Base-by-base conservation (phyloP, 2,329 filamentous ascomycete species). In the Botrytis medusae region DNA sequence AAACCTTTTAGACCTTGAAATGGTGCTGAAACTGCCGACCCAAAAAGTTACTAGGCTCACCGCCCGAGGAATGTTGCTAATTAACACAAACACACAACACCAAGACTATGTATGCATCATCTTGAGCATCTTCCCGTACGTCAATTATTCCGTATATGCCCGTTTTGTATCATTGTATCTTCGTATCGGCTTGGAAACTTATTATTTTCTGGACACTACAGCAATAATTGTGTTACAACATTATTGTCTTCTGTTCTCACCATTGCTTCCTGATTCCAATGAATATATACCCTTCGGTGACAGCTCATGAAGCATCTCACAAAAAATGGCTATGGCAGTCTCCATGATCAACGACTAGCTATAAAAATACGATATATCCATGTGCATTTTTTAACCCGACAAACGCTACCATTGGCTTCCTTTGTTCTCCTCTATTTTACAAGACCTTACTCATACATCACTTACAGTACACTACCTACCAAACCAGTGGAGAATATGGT, bases 71-170 rank as follows among this genome's bases (percentile, higher is more conserved):
- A 68, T 42, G 60, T 42, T 62, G 20, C 37, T 32, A 57, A 18
- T 57, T 9, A 9, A 67, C 64, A 67, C 46, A 9, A 40, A 67
- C 64, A 67, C 32, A 67, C 64, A 67, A 54, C 64, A 67, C 64
- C 46, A 40, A 67, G 54, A 67, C 34, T 40, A 67, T 67, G 64
- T 40, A 67, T 67, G 64, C 64, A 67, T 67, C 64, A 67, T 67
- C 64, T 67, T 40, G 64, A 67, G 63, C 63, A 68, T 18, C 48
- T 68, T 68, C 29, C 34, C 48, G 46, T 57, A 22, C 22, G 34
- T 42, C 46, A 57, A 57, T 54, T 42, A 40, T 54, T 68, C 25
- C 48, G 34, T 40, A 32, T 68, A 32, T 68, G 64, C 48, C 46
- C 46, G 46, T 68, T 42, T 57, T 18, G n/a, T 57, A 57, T 57